phyloP scores from a whole-genome alignment of 2,329 filamentous ascomycete species.

The Onygenales sp. region DNA sequence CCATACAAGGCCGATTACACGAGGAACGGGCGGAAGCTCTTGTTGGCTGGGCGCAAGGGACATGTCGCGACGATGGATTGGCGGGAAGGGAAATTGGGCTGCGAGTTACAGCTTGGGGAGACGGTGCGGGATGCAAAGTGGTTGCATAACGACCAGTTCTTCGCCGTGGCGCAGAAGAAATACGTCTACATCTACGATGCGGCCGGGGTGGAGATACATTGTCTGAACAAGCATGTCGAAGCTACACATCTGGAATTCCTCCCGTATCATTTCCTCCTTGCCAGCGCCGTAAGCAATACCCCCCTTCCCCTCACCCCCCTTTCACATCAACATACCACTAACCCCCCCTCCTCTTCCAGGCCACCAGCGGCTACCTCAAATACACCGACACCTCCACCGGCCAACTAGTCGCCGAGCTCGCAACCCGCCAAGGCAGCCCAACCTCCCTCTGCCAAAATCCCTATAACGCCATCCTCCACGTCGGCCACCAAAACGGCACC shows the following conservation, averaged over 20 bases:
- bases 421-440: constrained; percentile 75
- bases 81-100: constrained; percentile 81
- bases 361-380: constrained; percentile 70
- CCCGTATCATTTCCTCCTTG: constrained; percentile 89
- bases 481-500: constrained; percentile 89
- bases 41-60: constrained; percentile 82
- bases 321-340: background rate
- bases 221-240: constrained; percentile 80
- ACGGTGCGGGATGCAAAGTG: constrained; percentile 83
- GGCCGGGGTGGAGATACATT: constrained; percentile 84
- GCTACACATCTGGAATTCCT: constrained; percentile 91
- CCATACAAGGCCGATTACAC: constrained; percentile 87
- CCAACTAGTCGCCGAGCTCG: constrained; percentile 73
- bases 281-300: constrained; percentile 58
- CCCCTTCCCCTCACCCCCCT: too few relatives aligned
- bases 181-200: constrained; percentile 94
- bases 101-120: constrained; percentile 83
- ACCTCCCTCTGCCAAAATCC: constrained; percentile 81
- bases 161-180: constrained; percentile 93
- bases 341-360: constrained; percentile 38
- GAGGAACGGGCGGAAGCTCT: constrained; percentile 73
- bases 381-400: constrained; percentile 96
- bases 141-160: constrained; percentile 88
- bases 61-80: constrained; percentile 97
- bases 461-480: constrained; percentile 82